phyloP scores from a whole-genome alignment of 2,329 filamentous ascomycete genomes.

The Colletotrichum neosansevieriae region DNA sequence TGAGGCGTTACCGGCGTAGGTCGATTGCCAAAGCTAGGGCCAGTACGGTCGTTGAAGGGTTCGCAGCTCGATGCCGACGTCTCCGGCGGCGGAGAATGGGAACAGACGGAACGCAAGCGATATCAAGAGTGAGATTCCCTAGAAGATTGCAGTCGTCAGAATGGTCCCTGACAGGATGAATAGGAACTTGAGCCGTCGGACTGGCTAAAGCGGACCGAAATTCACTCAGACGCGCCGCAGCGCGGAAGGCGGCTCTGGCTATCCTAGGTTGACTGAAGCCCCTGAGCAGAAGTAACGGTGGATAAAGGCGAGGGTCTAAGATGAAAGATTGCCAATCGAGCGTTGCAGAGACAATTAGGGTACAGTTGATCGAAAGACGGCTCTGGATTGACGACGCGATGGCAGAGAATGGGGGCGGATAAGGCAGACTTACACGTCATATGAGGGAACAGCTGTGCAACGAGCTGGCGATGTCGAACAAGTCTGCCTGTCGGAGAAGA shows the following conservation, averaged over 20 bases:
- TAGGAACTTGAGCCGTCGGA: background rate
- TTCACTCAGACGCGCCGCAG: background rate
- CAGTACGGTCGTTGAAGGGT: background rate
- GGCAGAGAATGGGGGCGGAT: background rate
- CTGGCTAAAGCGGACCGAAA: background rate
- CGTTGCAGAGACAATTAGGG: too few species aligned
- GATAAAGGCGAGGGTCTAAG: background rate
- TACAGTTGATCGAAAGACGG: too few species aligned
- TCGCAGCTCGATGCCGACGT: slow-evolving; percentile 27
- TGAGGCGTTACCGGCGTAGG: background rate
- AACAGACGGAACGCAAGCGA: background rate
- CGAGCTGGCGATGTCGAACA: background rate
- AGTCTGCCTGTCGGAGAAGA: background rate
- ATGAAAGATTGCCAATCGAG: background rate
- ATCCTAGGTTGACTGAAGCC: background rate
- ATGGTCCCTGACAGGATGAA: background rate
- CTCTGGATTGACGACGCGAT: background rate
- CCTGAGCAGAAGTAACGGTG: background rate
- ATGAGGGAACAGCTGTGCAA: background rate
- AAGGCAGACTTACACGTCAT: slow-evolving; percentile 13
- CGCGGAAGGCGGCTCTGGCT: background rate
- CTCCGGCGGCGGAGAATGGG: slow-evolving; percentile 13
- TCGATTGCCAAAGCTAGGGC: background rate
- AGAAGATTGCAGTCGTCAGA: background rate
- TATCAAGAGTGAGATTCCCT: background rate